Percentiles rank a stretch among this genome's conserved stretches.
Evolutionary conservation across 805 yeast species (phyloP).

Genomic region (Cyberlindnera maritima): DNA sequence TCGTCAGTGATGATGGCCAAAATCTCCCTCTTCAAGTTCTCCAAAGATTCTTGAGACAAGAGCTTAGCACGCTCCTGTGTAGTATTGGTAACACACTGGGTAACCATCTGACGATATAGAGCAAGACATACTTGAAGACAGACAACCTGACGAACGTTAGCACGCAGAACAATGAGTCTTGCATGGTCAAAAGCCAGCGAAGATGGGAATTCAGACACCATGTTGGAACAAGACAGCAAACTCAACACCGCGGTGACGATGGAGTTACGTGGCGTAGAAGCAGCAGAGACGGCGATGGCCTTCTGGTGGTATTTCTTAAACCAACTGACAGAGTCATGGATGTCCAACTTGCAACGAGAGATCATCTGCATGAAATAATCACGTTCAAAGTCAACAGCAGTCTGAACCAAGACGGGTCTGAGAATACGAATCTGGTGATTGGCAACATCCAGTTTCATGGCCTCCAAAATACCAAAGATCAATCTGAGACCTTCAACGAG

Average conservation of each 20-base stretch:
- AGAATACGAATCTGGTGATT: constrained; percentile 88
- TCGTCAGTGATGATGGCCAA: constrained; percentile 80
- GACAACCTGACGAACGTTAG: constrained; percentile 82
- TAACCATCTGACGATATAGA: constrained; percentile 66
- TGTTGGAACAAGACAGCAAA: constrained; percentile 71
- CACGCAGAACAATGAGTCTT: constrained; percentile 70
- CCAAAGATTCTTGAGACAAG: constrained; percentile 37
- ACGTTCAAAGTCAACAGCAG: constrained; percentile 85
- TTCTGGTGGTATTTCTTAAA: constrained; percentile 17
- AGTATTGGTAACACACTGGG: constrained; percentile 20
- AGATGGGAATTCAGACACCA: constrained; percentile 80
- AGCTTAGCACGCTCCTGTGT: constrained; percentile 28
- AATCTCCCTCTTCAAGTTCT: constrained; percentile 62
- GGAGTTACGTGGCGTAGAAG: constrained; percentile 33
- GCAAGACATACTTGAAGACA: constrained; percentile 74
- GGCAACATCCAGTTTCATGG: constrained; percentile 93
- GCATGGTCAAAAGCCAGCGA: constrained; percentile 84
- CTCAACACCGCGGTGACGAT: constrained; percentile 55
- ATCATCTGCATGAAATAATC: constrained; percentile 79
- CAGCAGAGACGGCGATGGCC: constrained; percentile 13
- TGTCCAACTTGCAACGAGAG: constrained; percentile 31
- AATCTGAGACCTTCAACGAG: constrained; percentile 75
- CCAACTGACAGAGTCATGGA: constrained; percentile 29
- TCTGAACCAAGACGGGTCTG: constrained; percentile 79
- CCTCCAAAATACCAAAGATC: constrained; percentile 81